Base-by-base conservation (phyloP, 305 asterid genomes). In the Fraxinus xanthoxyloides region DNA sequence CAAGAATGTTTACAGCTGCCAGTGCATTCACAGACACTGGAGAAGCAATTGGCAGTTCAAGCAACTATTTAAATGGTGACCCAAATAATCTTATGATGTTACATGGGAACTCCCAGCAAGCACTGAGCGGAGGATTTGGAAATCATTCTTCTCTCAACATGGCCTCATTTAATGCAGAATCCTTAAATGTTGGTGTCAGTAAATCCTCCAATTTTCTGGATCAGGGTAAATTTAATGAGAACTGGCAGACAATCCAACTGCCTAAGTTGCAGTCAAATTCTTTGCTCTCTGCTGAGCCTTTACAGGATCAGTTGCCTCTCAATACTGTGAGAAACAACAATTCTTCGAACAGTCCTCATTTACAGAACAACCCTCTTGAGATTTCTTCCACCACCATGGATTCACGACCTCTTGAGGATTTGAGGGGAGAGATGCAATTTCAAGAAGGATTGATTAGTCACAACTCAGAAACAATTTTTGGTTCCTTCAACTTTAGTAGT, bases 131-230 rank as follows among this genome's bases (percentile, higher is more conserved):
- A 79, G 91, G 90, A 74, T 84, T 86, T 76, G 88, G 84, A 7
- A 86, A 87, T 86, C 90, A 85, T 32, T 80, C 88, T 73, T 80
- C 91, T 78, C 86, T 84, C 48, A 86, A 80, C 35, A 83, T 86
- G 86, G 82, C 83, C 80, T 70, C 91, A 7, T 90, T 91, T 72
- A 88, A 84, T 84, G 31, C 91, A 1, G 94, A 88, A 63, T 75
- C 88, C 0, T 89, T 88, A 67, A 84, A 84, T 61, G 76, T 70
- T 26, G 85, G 89, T 74, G 84, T 87, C 69, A 84, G 85, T 35
- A 85, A 86, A 32, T 83, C 97, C 30, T 70, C 94, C 36, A 87
- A 87, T 81, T 79, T 92, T 75, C 75, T 87, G 76, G 92, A 90
- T 81, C 91, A 88, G 76, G 88, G 89, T 77, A 88, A 84, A 89